These are phyloP conservation scores for Trametes coccinea DNA, from an alignment of 768 basidiomycete genomes.

Conservation along the genomic window DNA sequence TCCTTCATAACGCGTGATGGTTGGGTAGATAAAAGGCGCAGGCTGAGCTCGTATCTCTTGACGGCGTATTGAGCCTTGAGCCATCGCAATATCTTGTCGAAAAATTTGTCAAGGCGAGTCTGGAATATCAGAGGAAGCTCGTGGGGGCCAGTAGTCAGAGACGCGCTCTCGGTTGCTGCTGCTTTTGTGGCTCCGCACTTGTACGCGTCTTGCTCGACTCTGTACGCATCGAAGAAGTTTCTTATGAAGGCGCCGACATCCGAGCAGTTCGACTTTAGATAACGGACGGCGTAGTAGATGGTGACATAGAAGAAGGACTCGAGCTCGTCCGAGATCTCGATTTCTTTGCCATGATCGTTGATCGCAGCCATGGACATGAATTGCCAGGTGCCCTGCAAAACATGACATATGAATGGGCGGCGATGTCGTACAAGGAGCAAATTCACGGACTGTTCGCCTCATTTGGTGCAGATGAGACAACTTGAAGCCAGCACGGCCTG, in stretches of 20 bases:
- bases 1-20: too few relatives aligned
- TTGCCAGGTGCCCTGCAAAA: slow-evolving; percentile 24
- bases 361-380: slow-evolving; percentile 19
- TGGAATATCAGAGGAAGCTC: not conserved
- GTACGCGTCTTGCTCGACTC: not conserved
- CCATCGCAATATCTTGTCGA: not conserved
- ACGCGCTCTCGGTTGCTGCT: not conserved
- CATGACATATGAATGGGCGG: too few relatives aligned
- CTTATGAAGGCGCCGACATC: not conserved
- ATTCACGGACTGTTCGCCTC: not conserved
- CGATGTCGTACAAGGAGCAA: not conserved
- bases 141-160: not conserved
- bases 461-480: not conserved
- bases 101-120: not conserved
- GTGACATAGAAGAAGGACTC: slow-evolving; percentile 24
- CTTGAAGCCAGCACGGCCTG: not conserved
- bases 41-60: not conserved
- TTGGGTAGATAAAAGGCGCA: not conserved
- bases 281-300: slow-evolving; percentile 1
- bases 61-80: slow-evolving; percentile 7
- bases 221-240: not conserved
- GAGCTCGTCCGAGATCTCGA: slow-evolving; percentile 21
- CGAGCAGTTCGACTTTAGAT: not conserved
- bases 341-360: slow-evolving; percentile 9
- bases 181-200: not conserved